Base-by-base conservation (phyloP, 2,329 filamentous ascomycete genomes). In the Cercospora canescens region DNA sequence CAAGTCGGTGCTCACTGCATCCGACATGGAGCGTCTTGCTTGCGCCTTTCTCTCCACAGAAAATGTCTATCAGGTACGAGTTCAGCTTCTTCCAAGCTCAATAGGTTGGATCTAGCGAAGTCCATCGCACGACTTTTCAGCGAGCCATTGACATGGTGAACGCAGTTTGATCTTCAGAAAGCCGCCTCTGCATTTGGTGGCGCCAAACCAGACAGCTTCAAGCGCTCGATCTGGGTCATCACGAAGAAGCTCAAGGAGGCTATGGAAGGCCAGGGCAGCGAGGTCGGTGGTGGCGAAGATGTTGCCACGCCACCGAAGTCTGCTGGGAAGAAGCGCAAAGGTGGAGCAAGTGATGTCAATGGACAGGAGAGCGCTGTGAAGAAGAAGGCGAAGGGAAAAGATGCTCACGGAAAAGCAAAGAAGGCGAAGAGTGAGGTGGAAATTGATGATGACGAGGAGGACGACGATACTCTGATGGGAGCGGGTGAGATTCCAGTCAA, bases 171-270 rank as follows among this genome's bases (percentile, higher is more conserved):
- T 45, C 65, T 63, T 39, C 48, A 65, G n/a, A 68, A 64, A 59
- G 70, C 67, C 12, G 69, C 67, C 21, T 39, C 50, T 11, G 66
- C 72, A 16, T 70, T 70, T 35, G 66, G 68, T 18, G 61, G 64
- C 24, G 48, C 50, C 26, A 70, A 72, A 35, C 62, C 68, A 2
- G 69, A 68, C 14, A 66, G 63, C 16, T 73, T 69, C 64, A 73
- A 74, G 60, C 65, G 67, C 24, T 37, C 48, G 11, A 65, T 73
- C 14, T 71, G 70, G 67, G 68, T 69, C 24, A 69, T 72, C 26
- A 63, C 54, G 34, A 73, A 73, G 65, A 71, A 69, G 58, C 67
- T 72, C 52, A 72, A 71, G 59, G 65, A 67, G 12, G 60, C 64
- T 9, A 66, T 41, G 64, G 66, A 50, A 6, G 14, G 54, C 5